These are phyloP conservation scores for Cyclocybe aegerita DNA, from an alignment of 768 basidiomycete species.

Conservation along the genomic window DNA sequence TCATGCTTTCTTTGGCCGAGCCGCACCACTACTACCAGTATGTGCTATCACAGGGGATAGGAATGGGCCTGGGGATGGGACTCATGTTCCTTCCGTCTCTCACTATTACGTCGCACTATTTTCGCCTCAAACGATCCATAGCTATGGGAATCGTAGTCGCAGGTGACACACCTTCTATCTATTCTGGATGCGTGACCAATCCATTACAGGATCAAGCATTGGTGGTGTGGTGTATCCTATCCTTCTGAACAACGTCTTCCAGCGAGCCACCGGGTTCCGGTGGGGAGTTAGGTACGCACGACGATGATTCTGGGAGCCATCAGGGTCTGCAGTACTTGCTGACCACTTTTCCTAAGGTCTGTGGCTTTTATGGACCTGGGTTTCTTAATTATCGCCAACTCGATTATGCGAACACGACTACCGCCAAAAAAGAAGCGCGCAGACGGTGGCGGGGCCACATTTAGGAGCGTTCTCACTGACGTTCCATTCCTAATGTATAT, in stretches of 20 bases:
- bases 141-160: conserved; percentile 57
- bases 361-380: conserved; percentile 46
- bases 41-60: conserved; percentile 56
- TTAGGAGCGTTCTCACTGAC: conserved; percentile 38
- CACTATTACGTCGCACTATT: conserved; percentile 55
- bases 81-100: conserved; percentile 53
- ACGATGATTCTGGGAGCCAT: background rate
- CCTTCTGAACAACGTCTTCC: conserved; percentile 48
- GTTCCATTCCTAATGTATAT: conserved; percentile 40
- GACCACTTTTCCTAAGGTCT: conserved; percentile 24
- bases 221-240: conserved; percentile 55
- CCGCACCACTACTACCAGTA: conserved; percentile 51
- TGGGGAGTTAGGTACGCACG: conserved; percentile 41
- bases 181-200: background rate
- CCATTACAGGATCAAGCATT: conserved; percentile 37
- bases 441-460: conserved; percentile 21
- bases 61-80: conserved; percentile 56
- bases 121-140: conserved; percentile 42
- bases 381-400: conserved; percentile 42
- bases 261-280: conserved; percentile 33
- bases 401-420: conserved; percentile 41
- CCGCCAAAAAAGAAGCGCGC: conserved; percentile 23
- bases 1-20: conserved; percentile 49
- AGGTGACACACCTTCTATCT: conserved; percentile 29
- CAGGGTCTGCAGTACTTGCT: conserved; percentile 1